These are phyloP conservation scores for Friedmanniomyces simplex DNA, from an alignment of 495 filamentous ascomycete species.

Conservation along the genomic window DNA sequence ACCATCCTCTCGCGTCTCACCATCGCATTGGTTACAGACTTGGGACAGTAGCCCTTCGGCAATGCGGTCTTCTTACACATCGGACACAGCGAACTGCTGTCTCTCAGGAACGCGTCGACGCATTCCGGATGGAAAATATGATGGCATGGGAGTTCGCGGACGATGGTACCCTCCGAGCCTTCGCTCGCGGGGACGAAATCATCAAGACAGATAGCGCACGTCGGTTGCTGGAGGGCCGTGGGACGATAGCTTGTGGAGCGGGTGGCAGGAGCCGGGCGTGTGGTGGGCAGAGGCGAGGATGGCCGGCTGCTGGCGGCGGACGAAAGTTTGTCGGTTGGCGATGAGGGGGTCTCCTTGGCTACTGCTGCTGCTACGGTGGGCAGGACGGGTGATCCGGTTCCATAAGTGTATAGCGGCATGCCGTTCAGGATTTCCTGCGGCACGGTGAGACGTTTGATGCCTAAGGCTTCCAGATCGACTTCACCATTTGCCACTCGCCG, in stretches of 20 bases:
- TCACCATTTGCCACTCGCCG: slow-evolving; percentile 63
- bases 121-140: slow-evolving; percentile 90
- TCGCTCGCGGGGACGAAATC: slow-evolving; percentile 53
- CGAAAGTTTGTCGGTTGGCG: slow-evolving; percentile 20
- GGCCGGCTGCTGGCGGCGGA: slow-evolving; percentile 22
- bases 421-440: slow-evolving; percentile 55
- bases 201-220: slow-evolving; percentile 78
- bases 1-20: slow-evolving; percentile 56
- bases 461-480: slow-evolving; percentile 68
- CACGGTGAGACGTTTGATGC: slow-evolving; percentile 64
- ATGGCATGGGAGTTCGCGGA: slow-evolving; percentile 75
- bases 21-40: slow-evolving; percentile 68
- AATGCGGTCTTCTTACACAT: slow-evolving; percentile 74
- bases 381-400: slow-evolving; percentile 31
- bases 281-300: slow-evolving; percentile 14
- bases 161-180: slow-evolving; percentile 38
- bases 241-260: slow-evolving; percentile 1
- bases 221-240: slow-evolving; percentile 50
- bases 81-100: slow-evolving; percentile 70
- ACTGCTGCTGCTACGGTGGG: slow-evolving; percentile 21
- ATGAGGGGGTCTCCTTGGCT: not conserved
- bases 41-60: slow-evolving; percentile 52
- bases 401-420: slow-evolving; percentile 66
- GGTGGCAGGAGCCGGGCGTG: slow-evolving; percentile 10
- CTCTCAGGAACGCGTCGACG: slow-evolving; percentile 66